phyloP scores from a whole-genome alignment of 371 early-diverging fungal species.

The Lichtheimia ornata region DNA sequence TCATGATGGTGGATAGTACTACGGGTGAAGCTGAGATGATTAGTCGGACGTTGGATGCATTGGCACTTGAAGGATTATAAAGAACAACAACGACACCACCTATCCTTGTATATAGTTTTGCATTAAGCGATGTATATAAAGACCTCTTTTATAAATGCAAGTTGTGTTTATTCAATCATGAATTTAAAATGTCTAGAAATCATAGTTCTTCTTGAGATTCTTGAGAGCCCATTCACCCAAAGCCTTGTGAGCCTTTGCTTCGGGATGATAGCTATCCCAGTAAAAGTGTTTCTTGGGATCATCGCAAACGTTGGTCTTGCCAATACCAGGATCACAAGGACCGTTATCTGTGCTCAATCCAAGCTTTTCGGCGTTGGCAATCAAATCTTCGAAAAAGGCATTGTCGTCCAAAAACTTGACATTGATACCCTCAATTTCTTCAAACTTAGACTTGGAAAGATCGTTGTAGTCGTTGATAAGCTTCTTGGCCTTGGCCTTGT shows the following conservation, averaged over 20 bases:
- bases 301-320: slow-evolving; percentile 20
- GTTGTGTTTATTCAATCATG: no score
- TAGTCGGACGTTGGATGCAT: slow-evolving; percentile 44
- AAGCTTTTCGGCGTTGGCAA: slow-evolving; percentile 12
- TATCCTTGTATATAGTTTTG: no score
- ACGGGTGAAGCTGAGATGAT: slow-evolving; percentile 37
- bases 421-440: slow-evolving; percentile 11
- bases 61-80: slow-evolving; percentile 44
- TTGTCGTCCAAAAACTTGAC: slow-evolving; percentile 24
- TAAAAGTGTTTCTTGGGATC: slow-evolving; percentile 24
- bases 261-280: slow-evolving; percentile 23
- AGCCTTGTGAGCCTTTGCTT: slow-evolving; percentile 24
- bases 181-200: background rate
- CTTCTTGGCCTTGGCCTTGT: slow-evolving; percentile 10
- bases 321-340: slow-evolving; percentile 26
- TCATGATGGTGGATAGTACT: slow-evolving; percentile 23
- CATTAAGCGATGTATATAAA: no score
- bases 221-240: slow-evolving; percentile 15
- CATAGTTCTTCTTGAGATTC: slow-evolving; percentile 8
- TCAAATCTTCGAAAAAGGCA: slow-evolving; percentile 14
- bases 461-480: slow-evolving; percentile 19
- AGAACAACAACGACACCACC: no score
- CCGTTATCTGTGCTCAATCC: slow-evolving; percentile 14
- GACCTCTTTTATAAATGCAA: no score
- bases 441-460: slow-evolving; percentile 7